phyloP scores from a whole-genome alignment of 2,329 filamentous ascomycete genomes.

The Fusarium torreyae region DNA sequence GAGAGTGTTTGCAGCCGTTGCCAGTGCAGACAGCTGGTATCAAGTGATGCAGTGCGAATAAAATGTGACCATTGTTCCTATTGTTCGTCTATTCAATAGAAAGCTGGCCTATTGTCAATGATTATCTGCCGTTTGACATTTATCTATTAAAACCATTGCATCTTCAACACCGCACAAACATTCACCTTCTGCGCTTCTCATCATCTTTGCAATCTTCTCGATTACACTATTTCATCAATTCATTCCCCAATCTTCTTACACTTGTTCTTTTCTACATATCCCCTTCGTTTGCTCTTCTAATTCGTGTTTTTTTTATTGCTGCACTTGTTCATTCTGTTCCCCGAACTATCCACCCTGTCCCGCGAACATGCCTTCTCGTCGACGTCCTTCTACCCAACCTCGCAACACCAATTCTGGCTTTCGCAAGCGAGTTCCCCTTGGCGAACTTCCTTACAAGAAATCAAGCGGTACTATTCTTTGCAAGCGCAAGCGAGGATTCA shows the following conservation, averaged over 20 bases:
- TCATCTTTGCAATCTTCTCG: not conserved
- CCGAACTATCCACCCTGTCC: not conserved
- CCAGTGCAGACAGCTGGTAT: slow-evolving; percentile 18
- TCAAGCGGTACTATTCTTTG: slow-evolving; percentile 41
- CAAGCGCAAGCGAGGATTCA: slow-evolving; percentile 39
- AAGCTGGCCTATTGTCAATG: not conserved
- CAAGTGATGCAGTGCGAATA: slow-evolving; percentile 29
- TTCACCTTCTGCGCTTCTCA: not conserved
- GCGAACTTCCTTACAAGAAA: slow-evolving; percentile 47
- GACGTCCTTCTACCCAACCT: slow-evolving; percentile 3
- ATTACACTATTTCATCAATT: slow-evolving; percentile 1
- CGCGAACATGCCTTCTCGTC: slow-evolving; percentile 36
- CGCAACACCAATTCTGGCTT: slow-evolving; percentile 10
- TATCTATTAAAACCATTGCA: not conserved
- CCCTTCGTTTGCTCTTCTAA: not conserved
- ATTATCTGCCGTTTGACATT: not conserved
- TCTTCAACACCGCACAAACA: not conserved
- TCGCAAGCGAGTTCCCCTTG: slow-evolving; percentile 49
- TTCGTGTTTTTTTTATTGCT: not conserved
- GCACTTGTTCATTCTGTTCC: not conserved
- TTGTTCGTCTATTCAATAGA: slow-evolving; percentile 1
- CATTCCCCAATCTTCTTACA: not conserved
- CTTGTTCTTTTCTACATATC: not conserved
- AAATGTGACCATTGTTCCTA: not conserved
- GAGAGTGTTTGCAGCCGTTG: slow-evolving; percentile 19